Base-by-base conservation (phyloP, 202 grass and related monocot species). In the Carex sylvatica region DNA sequence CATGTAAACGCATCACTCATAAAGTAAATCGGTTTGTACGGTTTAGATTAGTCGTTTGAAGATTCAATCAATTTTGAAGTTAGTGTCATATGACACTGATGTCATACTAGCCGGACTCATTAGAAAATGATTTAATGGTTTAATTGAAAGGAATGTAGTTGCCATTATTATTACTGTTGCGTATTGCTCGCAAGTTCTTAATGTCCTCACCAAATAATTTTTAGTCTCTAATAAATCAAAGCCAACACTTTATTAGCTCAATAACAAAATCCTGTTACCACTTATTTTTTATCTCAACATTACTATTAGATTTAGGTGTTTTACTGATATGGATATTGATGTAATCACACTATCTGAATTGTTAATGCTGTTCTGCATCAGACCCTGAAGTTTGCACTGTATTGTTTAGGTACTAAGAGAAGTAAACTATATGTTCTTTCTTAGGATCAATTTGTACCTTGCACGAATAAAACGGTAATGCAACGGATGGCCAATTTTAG, bases 391-490 rank as follows among this genome's bases (percentile, higher is more conserved):
- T 42, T 76, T 9, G 53, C 81, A 78, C 7, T 31, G 24, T 65
- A 31, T 33, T 65, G 55, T 65, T 65, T 24, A 33, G 31, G 28
- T 68, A 9, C 13, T 52, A 52, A 19, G 47, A 15, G 18, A 69
- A 78, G 47, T 30, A 30, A 64, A 71, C 55, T 75, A 19, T 14
- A 42, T 47, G 51, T 14, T 19, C 65, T 58, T 76, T n/a, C 49
- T 88, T 47, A 64, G 73, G 56, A 62, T 75, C 14, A 26, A 54
- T 79, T 71, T 38, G 9, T 68, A 5, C 46, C 7, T 81, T 9
- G 6, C n/a, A 22, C 14, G 61, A 62, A 42, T 40, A 9, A 0
- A 36, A 64, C 10, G 19, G 18, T 44, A 65, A 65, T 15, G 24
- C 19, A 31, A 19, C 20, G 2, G n/a, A 53, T 74, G 20, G 49